Evolutionary conservation across 257 asterid species (phyloP), one percentile per base, ranked within the genome.

Genomic region (Nicotiana tabacum): DNA sequence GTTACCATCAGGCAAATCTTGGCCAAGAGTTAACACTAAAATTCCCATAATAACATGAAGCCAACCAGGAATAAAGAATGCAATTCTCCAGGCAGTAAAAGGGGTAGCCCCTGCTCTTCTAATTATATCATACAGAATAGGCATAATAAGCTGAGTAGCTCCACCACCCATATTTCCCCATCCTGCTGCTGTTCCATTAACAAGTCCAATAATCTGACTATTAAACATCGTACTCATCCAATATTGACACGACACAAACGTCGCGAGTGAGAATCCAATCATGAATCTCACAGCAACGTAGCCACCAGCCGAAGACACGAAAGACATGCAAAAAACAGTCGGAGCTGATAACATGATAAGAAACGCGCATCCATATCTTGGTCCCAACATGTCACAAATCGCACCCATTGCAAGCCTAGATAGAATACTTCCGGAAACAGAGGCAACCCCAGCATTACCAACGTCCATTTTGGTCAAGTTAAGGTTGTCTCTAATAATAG

Each of bases 381-480:
- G 90, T 4, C 90, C 90, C 5, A 85, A 17, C 17, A 87, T 76
- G 65, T 87, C 88, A 48, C 88, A 85, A 0, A 85, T 67, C 4
- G 77, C 88, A 0, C 88, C 90, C 90, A 87, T 87, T 0, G 67
- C 84, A 0, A 87, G 85, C 88, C 88, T 79, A 76, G 88, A 87
- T 17, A 87, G 62, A 9, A 87, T 85, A 65, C 90, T 85, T 4
- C 88, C 88, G 8, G 85, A 84, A 6, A 87, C 90, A 43, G 88
- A 85, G 7, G 86, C 88, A 7, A 85, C 88, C 3, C 90, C 90
- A 32, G 86, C 90, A 51, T 87, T 87, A 30, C 90, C 88, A 9
- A 87, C 78, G 39, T 87, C 90, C 7, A 51, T 18, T 46, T 77
- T 83, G 1, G 80, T 80, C 0, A 85, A 82, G 57, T 87, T 87